A percentile compares a stretch with the other conserved stretches of the same genome.
Evolutionary conservation across 192 early-diverging fungal species (phyloP).

Genomic region (Oehlia diaphana): DNA sequence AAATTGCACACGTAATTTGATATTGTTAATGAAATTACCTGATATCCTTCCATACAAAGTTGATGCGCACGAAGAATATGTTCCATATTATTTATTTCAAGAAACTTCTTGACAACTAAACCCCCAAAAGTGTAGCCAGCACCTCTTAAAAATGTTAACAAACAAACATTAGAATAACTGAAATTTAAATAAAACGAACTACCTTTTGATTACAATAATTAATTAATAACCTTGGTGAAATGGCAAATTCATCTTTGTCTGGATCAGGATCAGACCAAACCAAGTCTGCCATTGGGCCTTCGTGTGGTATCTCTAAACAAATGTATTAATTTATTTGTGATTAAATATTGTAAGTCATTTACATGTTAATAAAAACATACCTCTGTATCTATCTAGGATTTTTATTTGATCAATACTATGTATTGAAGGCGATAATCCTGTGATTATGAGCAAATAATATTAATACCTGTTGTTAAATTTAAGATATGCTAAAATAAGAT

Average conservation of each 20-base stretch:
- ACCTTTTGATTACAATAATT: not conserved
- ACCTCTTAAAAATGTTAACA: constrained; percentile 51
- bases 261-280: constrained; percentile 89
- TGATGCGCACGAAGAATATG: constrained; percentile 88
- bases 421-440: constrained; percentile 77
- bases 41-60: constrained; percentile 85
- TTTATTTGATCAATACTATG: constrained; percentile 87
- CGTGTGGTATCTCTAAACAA: constrained; percentile 82
- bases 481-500: not conserved
- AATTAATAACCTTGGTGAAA: constrained; percentile 64
- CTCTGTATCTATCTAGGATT: constrained; percentile 81
- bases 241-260: constrained; percentile 72
- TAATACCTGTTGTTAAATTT: not conserved
- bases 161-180: not conserved
- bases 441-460: not conserved
- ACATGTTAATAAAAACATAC: constrained; percentile 34
- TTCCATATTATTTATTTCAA: constrained; percentile 74
- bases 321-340: not conserved
- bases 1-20: constrained; percentile 13
- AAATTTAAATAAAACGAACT: not conserved
- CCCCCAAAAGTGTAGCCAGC: constrained; percentile 88
- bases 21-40: constrained; percentile 39
- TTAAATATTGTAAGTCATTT: not conserved
- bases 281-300: constrained; percentile 93
- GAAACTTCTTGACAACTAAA: constrained; percentile 74